Percentiles rank a stretch among this genome's conserved stretches.
Evolutionary conservation across 768 basidiomycete genomes (phyloP).

Genomic region (Mycena olivaceomarginata): DNA sequence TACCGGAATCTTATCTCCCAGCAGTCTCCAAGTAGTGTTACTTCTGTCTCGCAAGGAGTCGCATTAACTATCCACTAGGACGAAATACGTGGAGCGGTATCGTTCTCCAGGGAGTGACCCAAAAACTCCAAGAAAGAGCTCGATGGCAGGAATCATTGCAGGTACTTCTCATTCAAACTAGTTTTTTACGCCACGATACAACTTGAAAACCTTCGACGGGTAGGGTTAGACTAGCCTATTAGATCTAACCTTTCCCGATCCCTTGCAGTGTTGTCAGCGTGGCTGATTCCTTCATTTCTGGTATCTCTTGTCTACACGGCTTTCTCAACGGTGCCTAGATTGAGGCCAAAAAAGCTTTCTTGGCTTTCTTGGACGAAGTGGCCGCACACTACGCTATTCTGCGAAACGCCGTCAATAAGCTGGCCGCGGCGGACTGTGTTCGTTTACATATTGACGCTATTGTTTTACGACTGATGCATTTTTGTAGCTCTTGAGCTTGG

Average conservation of each 20-base stretch:
- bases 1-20: conserved; percentile 76
- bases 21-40: conserved; percentile 75
- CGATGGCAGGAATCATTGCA: conserved; percentile 84
- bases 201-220: too few relatives aligned
- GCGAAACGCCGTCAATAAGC: conserved; percentile 84
- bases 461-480: neutral
- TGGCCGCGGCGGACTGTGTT: conserved; percentile 91
- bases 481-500: conserved; percentile 78
- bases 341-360: conserved; percentile 80
- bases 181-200: neutral
- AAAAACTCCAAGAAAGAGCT: conserved; percentile 81
- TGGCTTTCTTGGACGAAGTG: conserved; percentile 82
- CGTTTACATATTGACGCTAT: neutral
- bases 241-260: too few relatives aligned
- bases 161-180: conserved; percentile 50
- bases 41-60: conserved; percentile 6
- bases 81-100: conserved; percentile 83
- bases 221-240: too few relatives aligned
- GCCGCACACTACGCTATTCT: conserved; percentile 80
- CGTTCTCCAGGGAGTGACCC: conserved; percentile 81
- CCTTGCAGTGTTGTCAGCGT: neutral
- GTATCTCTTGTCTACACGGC: neutral
- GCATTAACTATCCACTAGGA: conserved; percentile 63
- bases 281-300: neutral
- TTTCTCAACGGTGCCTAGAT: conserved; percentile 54